phyloP scores from a whole-genome alignment of 73 alveolate genomes.

The Effrenium voratum region DNA sequence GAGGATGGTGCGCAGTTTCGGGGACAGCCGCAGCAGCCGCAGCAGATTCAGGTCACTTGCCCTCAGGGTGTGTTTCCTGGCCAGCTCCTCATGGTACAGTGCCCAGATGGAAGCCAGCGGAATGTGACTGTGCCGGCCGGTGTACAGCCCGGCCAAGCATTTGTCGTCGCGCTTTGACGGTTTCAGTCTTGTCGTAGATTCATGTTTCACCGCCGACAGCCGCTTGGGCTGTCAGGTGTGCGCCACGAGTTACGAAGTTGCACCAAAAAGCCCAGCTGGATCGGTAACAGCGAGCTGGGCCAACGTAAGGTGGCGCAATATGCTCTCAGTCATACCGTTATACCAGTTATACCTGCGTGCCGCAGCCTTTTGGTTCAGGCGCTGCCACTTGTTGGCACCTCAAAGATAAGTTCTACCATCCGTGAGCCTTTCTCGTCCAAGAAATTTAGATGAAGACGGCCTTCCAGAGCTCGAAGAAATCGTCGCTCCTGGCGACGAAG shows the following conservation, averaged over 20 bases:
- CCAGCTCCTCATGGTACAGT: not conserved
- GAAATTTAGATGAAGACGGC: slow-evolving; percentile 90
- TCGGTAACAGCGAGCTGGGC: too few relatives aligned
- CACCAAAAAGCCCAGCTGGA: too few relatives aligned
- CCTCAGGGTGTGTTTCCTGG: slow-evolving; percentile 39
- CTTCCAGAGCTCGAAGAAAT: slow-evolving; percentile 85
- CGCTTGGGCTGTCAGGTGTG: too few relatives aligned
- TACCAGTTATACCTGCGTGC: too few relatives aligned
- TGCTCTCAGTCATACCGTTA: too few relatives aligned
- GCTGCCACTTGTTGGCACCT: slow-evolving; percentile 77
- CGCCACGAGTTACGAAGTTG: too few relatives aligned
- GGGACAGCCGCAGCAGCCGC: not conserved
- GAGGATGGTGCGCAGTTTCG: not conserved
- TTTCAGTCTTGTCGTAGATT: too few relatives aligned
- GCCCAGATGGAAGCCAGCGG: slow-evolving; percentile 20
- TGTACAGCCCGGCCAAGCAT: slow-evolving; percentile 40
- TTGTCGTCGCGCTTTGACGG: not conserved
- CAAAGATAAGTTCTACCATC: slow-evolving; percentile 93
- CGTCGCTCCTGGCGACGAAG: slow-evolving; percentile 56
- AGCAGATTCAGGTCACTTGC: slow-evolving; percentile 5
- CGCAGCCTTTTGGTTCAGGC: slow-evolving; percentile 76
- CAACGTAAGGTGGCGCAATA: too few relatives aligned
- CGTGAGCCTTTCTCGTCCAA: slow-evolving; percentile 83
- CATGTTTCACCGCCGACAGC: too few relatives aligned
- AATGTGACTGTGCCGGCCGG: slow-evolving; percentile 54